phyloP scores from a whole-genome alignment of 345 rosid genomes.

The Sapria himalayana region DNA sequence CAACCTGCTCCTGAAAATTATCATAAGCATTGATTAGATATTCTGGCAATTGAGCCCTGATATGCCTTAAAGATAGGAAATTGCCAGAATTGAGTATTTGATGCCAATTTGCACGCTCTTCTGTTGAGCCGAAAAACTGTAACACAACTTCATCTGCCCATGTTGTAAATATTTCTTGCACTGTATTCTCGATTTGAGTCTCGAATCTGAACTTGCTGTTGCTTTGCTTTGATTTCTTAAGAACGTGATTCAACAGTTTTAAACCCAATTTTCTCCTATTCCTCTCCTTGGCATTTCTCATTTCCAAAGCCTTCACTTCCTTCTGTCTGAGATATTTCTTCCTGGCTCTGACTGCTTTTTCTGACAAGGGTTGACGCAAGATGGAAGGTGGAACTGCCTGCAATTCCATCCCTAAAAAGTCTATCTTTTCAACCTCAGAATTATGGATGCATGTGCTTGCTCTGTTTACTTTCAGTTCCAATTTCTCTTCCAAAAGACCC shows the following conservation, averaged over 20 bases:
- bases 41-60: conserved; percentile 55
- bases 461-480: conserved; percentile 47
- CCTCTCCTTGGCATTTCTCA: conserved; percentile 71
- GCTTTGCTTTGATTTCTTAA: conserved; percentile 52
- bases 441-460: conserved; percentile 50
- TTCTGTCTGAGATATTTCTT: conserved; percentile 78
- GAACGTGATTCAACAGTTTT: conserved; percentile 47
- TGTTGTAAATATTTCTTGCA: conserved; percentile 29
- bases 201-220: conserved; percentile 33
- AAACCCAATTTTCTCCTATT: conserved; percentile 54
- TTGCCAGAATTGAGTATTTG: conserved; percentile 55
- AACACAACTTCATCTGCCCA: conserved; percentile 70
- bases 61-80: conserved; percentile 56
- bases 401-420: conserved; percentile 59
- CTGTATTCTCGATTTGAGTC: conserved; percentile 42
- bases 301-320: conserved; percentile 51
- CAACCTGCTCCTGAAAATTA: conserved; percentile 57
- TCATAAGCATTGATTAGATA: conserved; percentile 65
- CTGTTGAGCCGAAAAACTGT: conserved; percentile 56
- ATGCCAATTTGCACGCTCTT: conserved; percentile 68
- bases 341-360: conserved; percentile 66
- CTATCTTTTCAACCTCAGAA: conserved; percentile 62
- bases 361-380: conserved; percentile 59
- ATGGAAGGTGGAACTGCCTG: conserved; percentile 85
- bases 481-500: conserved; percentile 30